Evolutionary conservation across 2,329 filamentous ascomycete genomes (phyloP).

Genomic region (Furcasterigmium furcatum): DNA sequence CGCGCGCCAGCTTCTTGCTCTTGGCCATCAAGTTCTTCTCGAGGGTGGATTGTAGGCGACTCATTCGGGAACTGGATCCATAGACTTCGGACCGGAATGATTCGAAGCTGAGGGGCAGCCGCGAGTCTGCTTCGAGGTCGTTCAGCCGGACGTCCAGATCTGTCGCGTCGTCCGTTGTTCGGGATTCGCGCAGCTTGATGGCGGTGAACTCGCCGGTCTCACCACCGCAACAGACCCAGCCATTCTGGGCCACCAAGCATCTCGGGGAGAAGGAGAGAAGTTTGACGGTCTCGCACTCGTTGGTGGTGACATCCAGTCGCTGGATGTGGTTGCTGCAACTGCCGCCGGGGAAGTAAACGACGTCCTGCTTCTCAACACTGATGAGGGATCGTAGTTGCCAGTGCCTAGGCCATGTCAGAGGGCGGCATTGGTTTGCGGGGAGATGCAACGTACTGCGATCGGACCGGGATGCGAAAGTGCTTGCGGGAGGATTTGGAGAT

Average conservation of each 20-base stretch:
- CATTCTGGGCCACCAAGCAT: constrained; percentile 81
- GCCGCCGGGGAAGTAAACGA: constrained; percentile 82
- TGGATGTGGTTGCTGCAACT: constrained; percentile 63
- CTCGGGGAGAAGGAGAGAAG: constrained; percentile 71
- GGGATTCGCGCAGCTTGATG: constrained; percentile 55
- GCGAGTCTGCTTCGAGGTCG: constrained; percentile 30
- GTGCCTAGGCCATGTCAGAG: constrained; percentile 51
- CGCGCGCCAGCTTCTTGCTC: constrained; percentile 52
- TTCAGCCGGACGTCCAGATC: constrained; percentile 17
- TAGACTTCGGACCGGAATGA: constrained; percentile 21
- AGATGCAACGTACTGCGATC: constrained; percentile 52
- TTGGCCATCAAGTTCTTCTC: constrained; percentile 45
- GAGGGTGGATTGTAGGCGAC: constrained; percentile 10
- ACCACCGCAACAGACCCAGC: constrained; percentile 89
- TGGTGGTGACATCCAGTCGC: constrained; percentile 64
- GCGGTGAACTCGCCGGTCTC: constrained; percentile 84
- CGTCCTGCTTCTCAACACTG: constrained; percentile 71
- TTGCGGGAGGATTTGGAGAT: constrained; percentile 58
- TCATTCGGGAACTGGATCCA: neutral
- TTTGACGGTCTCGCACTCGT: constrained; percentile 70
- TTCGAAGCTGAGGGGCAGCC: constrained; percentile 24
- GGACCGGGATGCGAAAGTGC: constrained; percentile 66
- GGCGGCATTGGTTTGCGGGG: neutral
- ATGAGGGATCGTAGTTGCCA: constrained; percentile 90
- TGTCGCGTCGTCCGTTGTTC: constrained; percentile 11